Evolutionary conservation across 2,329 filamentous ascomycete species (phyloP).

Genomic region (Penicillium olsonii): DNA sequence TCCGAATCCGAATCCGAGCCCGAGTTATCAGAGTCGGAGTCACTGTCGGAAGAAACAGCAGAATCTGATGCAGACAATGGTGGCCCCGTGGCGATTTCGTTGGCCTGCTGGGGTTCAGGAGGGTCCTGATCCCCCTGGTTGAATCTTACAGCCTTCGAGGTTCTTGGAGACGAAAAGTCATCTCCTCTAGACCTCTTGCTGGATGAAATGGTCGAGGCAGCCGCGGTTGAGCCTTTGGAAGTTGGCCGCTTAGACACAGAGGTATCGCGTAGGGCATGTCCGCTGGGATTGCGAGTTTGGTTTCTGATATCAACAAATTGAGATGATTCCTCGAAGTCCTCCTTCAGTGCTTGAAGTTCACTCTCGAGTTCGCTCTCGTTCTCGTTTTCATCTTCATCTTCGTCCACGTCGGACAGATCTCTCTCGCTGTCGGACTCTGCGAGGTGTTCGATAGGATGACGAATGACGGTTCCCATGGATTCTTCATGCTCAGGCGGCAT

Average conservation of each 20-base stretch:
- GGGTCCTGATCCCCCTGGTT: constrained; percentile 20
- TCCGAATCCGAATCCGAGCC: constrained; percentile 29
- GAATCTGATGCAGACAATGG: constrained; percentile 13
- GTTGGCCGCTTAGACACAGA: constrained; percentile 22
- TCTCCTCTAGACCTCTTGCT: constrained; percentile 22
- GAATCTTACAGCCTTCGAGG: constrained; percentile 39
- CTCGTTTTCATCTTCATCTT: constrained; percentile 40
- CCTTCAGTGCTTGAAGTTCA: constrained; percentile 48
- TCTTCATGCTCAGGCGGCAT: constrained; percentile 28
- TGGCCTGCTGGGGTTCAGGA: constrained; percentile 7
- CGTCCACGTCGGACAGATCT: constrained; percentile 33
- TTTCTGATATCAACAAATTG: constrained; percentile 21
- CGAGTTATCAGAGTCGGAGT: constrained; percentile 18
- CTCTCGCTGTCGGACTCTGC: constrained; percentile 34
- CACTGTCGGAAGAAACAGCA: constrained; percentile 16
- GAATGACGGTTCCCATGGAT: constrained; percentile 40
- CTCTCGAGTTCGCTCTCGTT: constrained; percentile 44
- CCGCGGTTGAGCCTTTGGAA: constrained; percentile 20
- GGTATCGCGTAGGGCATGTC: constrained; percentile 16
- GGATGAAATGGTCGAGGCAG: constrained; percentile 22
- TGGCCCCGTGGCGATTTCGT: constrained; percentile 10
- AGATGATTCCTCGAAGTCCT: constrained; percentile 40
- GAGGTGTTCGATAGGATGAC: constrained; percentile 32
- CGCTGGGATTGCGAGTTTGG: constrained; percentile 10
- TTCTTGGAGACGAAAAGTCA: constrained; percentile 24